phyloP scores from a whole-genome alignment of 2,329 filamentous ascomycete species.

The Beauveria medogensis region DNA sequence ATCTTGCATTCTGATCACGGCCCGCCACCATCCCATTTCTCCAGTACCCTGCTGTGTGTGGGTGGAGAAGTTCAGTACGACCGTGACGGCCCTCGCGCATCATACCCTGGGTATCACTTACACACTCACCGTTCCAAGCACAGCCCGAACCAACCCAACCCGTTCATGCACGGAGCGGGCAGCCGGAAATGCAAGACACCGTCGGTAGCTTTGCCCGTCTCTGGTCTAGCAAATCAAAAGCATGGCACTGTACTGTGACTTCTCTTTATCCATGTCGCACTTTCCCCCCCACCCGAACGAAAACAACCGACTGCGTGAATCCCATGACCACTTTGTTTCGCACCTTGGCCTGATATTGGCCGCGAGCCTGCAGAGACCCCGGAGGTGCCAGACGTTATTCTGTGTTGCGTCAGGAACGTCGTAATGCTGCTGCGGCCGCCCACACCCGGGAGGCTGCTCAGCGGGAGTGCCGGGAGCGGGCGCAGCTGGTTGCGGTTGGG shows the following conservation, averaged over 20 bases:
- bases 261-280: neutral
- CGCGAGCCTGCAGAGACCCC: neutral
- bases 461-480: too few species aligned
- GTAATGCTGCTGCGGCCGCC: neutral
- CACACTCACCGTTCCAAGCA: neutral
- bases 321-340: neutral
- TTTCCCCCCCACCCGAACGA: neutral
- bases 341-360: neutral
- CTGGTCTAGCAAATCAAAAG: neutral
- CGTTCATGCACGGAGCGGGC: neutral
- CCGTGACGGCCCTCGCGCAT: neutral
- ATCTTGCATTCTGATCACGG: neutral
- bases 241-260: too few species aligned
- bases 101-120: neutral
- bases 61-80: neutral
- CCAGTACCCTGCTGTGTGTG: neutral
- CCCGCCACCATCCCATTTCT: neutral
- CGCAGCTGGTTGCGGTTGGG: neutral
- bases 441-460: too few species aligned
- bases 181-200: neutral
- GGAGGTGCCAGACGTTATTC: neutral
- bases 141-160: neutral
- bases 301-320: neutral
- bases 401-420: neutral
- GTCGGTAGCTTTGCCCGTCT: neutral